phyloP scores from a whole-genome alignment of 1,139 yeast genomes.

The Taphrina populina region DNA sequence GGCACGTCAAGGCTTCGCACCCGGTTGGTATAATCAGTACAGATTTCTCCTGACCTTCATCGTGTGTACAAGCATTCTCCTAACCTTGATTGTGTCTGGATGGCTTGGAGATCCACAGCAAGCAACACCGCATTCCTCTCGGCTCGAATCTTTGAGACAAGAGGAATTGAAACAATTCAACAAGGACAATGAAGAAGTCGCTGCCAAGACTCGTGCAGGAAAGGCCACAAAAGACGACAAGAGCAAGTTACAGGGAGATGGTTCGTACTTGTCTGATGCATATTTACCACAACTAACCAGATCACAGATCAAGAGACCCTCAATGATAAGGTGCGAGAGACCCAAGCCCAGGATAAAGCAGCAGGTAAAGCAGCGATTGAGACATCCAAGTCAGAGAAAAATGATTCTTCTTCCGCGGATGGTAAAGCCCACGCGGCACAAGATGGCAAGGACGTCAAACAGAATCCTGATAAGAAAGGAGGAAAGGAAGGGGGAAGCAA shows the following conservation, averaged over 20 bases:
- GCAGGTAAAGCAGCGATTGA: conserved; percentile 1
- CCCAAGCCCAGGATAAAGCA: conserved; percentile 13
- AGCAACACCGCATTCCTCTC: conserved; percentile 23
- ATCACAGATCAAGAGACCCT: conserved; percentile 13
- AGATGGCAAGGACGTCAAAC: conserved; percentile 23
- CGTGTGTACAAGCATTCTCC: conserved; percentile 31
- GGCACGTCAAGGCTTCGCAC: conserved; percentile 32
- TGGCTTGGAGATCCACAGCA: conserved; percentile 34
- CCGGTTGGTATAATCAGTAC: conserved; percentile 33
- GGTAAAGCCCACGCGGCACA: conserved; percentile 5
- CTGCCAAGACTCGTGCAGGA: conserved; percentile 11
- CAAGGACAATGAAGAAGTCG: conserved; percentile 21
- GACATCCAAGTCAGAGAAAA: neutral
- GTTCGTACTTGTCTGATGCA: neutral
- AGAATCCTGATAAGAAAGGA: conserved; percentile 19
- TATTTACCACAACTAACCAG: neutral
- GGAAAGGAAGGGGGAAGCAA: conserved; percentile 14
- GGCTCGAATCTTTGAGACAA: conserved; percentile 16
- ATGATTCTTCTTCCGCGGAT: neutral
- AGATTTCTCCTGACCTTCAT: conserved; percentile 32
- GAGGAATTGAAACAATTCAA: conserved; percentile 25
- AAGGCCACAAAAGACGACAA: conserved; percentile 13
- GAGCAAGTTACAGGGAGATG: conserved; percentile 31
- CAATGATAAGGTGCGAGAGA: conserved; percentile 21
- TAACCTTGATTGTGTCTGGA: conserved; percentile 32